Percentiles rank a stretch among this genome's conserved stretches.
These are phyloP conservation scores for Dothidotthia symphoricarpi DNA, from an alignment of 2,329 filamentous ascomycete species.

Conservation along the genomic window DNA sequence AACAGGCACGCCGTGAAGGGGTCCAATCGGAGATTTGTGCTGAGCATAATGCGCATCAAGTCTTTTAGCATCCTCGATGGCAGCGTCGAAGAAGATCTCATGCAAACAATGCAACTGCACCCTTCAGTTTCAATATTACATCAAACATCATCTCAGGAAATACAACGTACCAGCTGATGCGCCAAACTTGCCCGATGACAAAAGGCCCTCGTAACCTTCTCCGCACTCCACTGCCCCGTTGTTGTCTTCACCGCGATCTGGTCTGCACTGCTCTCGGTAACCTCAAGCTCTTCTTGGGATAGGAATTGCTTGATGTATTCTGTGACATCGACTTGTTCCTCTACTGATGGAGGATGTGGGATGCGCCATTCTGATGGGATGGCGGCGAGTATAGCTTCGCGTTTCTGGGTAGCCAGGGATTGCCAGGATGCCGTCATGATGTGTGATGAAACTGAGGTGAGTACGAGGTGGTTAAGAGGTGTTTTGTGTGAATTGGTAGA, in stretches of 20 bases:
- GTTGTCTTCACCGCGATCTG: slow-evolving; percentile 57
- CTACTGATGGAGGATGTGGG: slow-evolving; percentile 46
- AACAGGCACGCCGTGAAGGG: slow-evolving; percentile 49
- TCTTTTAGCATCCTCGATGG: slow-evolving; percentile 43
- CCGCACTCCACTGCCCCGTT: slow-evolving; percentile 56
- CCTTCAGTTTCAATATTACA: background rate
- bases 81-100: slow-evolving; percentile 51
- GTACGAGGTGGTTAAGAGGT: background rate
- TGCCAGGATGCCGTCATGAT: slow-evolving; percentile 48
- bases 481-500: background rate
- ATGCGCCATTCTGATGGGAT: slow-evolving; percentile 60
- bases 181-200: slow-evolving; percentile 56
- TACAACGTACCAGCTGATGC: slow-evolving; percentile 47
- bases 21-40: slow-evolving; percentile 41
- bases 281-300: slow-evolving; percentile 54
- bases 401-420: slow-evolving; percentile 52
- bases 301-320: slow-evolving; percentile 58
- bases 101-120: slow-evolving; percentile 42
- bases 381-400: slow-evolving; percentile 52
- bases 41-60: slow-evolving; percentile 44
- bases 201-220: slow-evolving; percentile 56
- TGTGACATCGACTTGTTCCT: slow-evolving; percentile 51
- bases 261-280: slow-evolving; percentile 60
- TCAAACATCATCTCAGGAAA: background rate
- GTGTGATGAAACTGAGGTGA: background rate